Conservation (phyloP, 73 alveolate species). For the Uronychia setigera region DNA sequence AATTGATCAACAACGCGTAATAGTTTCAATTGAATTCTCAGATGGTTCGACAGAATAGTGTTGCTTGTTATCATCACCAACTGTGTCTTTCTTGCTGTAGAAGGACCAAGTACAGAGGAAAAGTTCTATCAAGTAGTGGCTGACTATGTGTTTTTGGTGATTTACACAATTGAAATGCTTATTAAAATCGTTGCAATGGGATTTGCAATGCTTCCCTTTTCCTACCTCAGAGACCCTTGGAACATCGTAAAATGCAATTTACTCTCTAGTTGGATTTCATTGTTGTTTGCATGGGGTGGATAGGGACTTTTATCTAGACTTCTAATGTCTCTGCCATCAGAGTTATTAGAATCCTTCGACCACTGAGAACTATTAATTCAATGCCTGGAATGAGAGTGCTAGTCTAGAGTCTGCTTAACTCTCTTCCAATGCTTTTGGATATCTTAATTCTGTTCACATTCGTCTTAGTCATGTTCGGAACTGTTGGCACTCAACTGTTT, state of each 20-base stretch:
- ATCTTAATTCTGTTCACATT: constrained; percentile 68
- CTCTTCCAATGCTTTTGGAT: constrained; percentile 78
- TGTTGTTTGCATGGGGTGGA: constrained; percentile 78
- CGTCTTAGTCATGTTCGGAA: constrained; percentile 72
- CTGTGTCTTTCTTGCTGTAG: constrained; percentile 52
- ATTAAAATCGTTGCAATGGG: constrained; percentile 43
- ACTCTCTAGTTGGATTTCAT: constrained; percentile 65
- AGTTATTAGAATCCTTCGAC: constrained; percentile 78
- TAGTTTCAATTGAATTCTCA: neutral
- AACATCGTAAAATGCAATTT: constrained; percentile 44
- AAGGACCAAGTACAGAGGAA: constrained; percentile 25
- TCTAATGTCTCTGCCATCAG: constrained; percentile 54
- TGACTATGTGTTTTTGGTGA: constrained; percentile 34
- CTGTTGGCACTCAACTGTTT: constrained; percentile 71
- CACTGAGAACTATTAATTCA: constrained; percentile 78
- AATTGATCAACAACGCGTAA: constrained; percentile 41
- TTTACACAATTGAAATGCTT: constrained; percentile 50
- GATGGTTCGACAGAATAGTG: constrained; percentile 57
- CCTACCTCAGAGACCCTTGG: constrained; percentile 87
- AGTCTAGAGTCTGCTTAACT: constrained; percentile 53
- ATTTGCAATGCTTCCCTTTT: constrained; percentile 50
- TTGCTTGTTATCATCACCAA: constrained; percentile 31
- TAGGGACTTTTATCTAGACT: constrained; percentile 53
- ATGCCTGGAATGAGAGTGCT: constrained; percentile 77
- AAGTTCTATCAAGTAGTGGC: constrained; percentile 7